Base-by-base conservation (phyloP, 345 rosid species). In the Euclidium syriacum region DNA sequence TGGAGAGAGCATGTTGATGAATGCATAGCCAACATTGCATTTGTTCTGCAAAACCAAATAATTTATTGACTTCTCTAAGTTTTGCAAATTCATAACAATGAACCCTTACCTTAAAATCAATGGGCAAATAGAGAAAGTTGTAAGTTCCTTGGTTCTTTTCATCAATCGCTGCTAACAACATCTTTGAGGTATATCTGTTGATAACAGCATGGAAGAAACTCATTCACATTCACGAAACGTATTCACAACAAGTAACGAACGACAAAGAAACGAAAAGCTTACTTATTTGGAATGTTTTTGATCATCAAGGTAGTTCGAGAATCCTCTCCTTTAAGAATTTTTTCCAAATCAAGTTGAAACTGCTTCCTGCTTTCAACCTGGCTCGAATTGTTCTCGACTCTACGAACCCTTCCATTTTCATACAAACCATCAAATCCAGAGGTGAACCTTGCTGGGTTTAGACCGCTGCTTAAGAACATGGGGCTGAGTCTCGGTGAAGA, bases 11-110 rank as follows among this genome's bases (percentile, higher is more conserved):
- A 88, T 88, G 57, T 88, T 88, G 61, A 88, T 88, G 71, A 88
- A 88, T 22, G 96, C 96, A 71, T 88, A 88, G 43, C 96, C 96
- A 69, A 88, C 92, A 36, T 88, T 88, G 85, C 96, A 88, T 62
- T 88, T 88, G 74, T 88, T 88, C 96, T 88, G 86, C 85, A 74
- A 18, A 36, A 26, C 25, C 57, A 48, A 66, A 39, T 17, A 3
- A 51, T 1, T 27, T 39, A 27, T 32, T 15, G 62, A 67, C 68
- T 19, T 24, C 20, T 55, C 25, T 0, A 14, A 60, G 62, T 24
- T 41, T 39, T 27, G 17, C 30, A 44, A 29, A 15, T 10, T 6
- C 0, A 18, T 41, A 49, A 7, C 53, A 3, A 16, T 12, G 10
- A 43, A 36, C 51, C 15, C 7, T 49, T 52, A 73, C 76, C 72